These are phyloP conservation scores for Austroboletus novae-zelandiae DNA, from an alignment of 1,284 basidiomycete species.

Conservation along the genomic window DNA sequence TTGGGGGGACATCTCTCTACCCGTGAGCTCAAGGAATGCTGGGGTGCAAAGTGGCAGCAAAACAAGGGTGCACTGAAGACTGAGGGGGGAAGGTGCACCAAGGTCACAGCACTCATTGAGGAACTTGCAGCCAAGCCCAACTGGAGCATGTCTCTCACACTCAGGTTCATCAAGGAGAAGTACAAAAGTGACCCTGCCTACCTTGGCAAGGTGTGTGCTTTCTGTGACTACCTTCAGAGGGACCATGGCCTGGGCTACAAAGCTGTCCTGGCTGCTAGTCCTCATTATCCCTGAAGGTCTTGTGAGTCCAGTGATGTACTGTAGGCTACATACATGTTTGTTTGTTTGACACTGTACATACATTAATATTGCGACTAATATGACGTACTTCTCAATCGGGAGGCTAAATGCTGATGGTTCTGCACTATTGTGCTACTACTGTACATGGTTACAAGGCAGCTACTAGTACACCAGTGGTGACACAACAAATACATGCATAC, in stretches of 20 bases:
- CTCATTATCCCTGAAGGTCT: not conserved
- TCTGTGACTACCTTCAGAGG: slow-evolving; percentile 15
- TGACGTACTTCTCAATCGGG: no score
- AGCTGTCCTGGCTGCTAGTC: slow-evolving; percentile 5
- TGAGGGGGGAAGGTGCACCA: slow-evolving; percentile 6
- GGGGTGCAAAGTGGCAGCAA: slow-evolving; percentile 13
- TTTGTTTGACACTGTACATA: no score
- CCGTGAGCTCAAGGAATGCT: slow-evolving; percentile 11
- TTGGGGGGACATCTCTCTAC: slow-evolving; percentile 12
- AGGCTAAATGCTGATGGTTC: no score
- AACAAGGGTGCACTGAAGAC: slow-evolving; percentile 14
- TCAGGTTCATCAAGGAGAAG: slow-evolving; percentile 14
- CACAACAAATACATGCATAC: no score
- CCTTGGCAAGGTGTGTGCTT: slow-evolving; percentile 6
- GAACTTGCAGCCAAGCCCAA: slow-evolving; percentile 10
- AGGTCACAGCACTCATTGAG: slow-evolving; percentile 10
- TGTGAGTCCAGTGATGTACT: no score
- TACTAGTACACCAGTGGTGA: no score
- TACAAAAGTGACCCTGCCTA: slow-evolving; percentile 9
- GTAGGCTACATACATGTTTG: no score
- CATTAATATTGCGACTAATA: no score
- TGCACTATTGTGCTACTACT: no score
- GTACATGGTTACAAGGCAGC: no score
- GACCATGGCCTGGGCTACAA: slow-evolving; percentile 1
- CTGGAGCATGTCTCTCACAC: slow-evolving; percentile 13